These are phyloP conservation scores for Fusarium tupiense DNA, from an alignment of 2,329 filamentous ascomycete genomes.

Conservation along the genomic window DNA sequence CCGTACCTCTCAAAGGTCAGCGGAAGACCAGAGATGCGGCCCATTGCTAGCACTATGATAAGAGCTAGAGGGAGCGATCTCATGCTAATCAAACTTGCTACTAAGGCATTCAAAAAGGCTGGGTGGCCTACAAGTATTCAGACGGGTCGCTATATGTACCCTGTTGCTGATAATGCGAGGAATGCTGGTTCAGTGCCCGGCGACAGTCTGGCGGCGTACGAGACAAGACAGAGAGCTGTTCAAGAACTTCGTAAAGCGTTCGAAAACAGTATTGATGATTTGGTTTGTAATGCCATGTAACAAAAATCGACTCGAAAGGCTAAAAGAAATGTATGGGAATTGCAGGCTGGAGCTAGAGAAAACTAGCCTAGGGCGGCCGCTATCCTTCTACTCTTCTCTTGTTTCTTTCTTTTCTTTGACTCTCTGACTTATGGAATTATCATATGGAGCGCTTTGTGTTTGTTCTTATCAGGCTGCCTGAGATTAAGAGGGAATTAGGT, in stretches of 20 bases:
- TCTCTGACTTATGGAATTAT: neutral
- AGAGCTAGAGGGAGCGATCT: neutral
- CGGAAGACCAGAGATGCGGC: rapidly evolving
- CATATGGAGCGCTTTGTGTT: neutral
- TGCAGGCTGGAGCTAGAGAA: too few species aligned
- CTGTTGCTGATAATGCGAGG: neutral
- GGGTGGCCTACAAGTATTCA: neutral
- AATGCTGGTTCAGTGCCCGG: rapidly evolving
- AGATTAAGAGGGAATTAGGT: neutral
- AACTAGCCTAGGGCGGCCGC: too few species aligned
- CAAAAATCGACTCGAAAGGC: too few species aligned
- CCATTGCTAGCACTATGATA: neutral
- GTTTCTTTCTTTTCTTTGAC: neutral
- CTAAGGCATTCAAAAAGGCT: neutral
- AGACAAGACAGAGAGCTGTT: too few species aligned
- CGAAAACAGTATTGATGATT: too few species aligned
- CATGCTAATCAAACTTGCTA: neutral
- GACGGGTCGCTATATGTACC: neutral
- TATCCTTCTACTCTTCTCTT: neutral
- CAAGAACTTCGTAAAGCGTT: too few species aligned
- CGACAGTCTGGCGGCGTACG: too few species aligned
- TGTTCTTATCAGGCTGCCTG: neutral
- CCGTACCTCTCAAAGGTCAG: neutral
- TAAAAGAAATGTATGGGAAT: too few species aligned
- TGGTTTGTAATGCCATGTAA: too few species aligned